Base-by-base conservation (phyloP, 768 basidiomycete species). In the Pleurotus platypus region DNA sequence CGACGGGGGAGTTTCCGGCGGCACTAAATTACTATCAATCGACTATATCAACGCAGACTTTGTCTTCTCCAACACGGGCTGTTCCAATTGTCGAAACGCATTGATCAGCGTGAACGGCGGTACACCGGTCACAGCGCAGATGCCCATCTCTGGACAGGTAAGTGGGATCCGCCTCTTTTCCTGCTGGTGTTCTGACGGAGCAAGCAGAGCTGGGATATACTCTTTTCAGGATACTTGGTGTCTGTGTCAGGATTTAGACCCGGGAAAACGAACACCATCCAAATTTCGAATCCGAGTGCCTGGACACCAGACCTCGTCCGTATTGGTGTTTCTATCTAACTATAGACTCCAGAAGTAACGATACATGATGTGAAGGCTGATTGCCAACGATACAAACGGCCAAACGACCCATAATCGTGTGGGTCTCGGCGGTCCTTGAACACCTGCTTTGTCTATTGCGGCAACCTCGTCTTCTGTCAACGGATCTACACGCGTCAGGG, bases 361-460 rank as follows among this genome's bases (percentile, higher is more conserved):
- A 35, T 35, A 35, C 30, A 35, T 35, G 9, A 35, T 35, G 30
- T 35, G 30, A 8, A 35, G 2, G 30, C 9, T 35, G 30, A 35
- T 35, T 35, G 8, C 30, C 30, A 35, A 35, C 30, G 9, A 35
- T 35, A 35, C 30, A 35, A 35, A 35, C 0, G 30, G 30, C 30
- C 30, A 35, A 35, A 35, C 1, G 38, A 26, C 13, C 35, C 26
- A 27, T 9, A 35, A 6, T 2, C 48, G 46, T 20, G 49, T 22
- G 5, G 46, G 43, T 24, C 61, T 63, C 4, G 81, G 78, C 15
- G 76, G 78, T 22, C 51, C 83, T 39, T 77, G 70, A 4, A 79
- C 18, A 20, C 85, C 86, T 0, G 84, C 86, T 42, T 72, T 75
- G 59, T 90, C 86, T 26, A 90, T 87, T 2, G 81, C 82, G 1